Percentiles rank a stretch among this genome's conserved stretches.
Evolutionary conservation across 1,284 basidiomycete species (phyloP).

Genomic region (Ustilago crameri): DNA sequence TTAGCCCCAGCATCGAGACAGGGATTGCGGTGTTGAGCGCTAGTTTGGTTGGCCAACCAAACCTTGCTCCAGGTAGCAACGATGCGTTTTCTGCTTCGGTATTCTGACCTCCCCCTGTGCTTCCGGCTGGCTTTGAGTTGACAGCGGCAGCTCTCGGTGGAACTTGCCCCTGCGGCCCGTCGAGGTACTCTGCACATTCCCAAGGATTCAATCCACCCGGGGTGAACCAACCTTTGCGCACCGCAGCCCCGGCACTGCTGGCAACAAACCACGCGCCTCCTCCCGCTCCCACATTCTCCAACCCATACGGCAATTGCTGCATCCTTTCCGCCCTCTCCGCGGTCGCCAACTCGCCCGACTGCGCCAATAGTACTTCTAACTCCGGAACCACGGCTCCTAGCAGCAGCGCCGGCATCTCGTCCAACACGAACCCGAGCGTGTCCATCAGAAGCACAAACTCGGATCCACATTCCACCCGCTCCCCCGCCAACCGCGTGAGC

Average conservation of each 20-base stretch:
- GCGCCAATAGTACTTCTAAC: conserved; percentile 21
- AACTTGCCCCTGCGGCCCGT: conserved; percentile 7
- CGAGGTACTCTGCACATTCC: conserved; percentile 49
- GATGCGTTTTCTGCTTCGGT: background rate
- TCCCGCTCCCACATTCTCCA: conserved; percentile 14
- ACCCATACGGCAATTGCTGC: conserved; percentile 19
- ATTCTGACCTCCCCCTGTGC: background rate
- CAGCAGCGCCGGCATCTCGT: conserved; percentile 38
- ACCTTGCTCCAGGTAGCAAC: conserved; percentile 23
- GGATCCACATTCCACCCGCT: conserved; percentile 4
- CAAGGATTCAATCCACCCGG: conserved; percentile 35
- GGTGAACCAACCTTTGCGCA: conserved; percentile 34
- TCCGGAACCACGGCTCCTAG: conserved; percentile 15
- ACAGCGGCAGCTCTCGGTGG: background rate
- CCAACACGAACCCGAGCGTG: conserved; percentile 37
- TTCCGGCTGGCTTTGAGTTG: too few relatives aligned
- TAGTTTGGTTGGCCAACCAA: conserved; percentile 28
- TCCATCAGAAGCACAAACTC: conserved; percentile 30
- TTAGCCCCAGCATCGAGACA: conserved; percentile 20
- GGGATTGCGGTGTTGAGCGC: conserved; percentile 39
- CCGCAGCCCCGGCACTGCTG: conserved; percentile 22
- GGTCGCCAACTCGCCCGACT: conserved; percentile 16
- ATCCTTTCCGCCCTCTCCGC: conserved; percentile 14
- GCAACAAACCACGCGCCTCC: conserved; percentile 22
- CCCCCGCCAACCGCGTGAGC: conserved; percentile 20